Evolutionary conservation across 129 eudicot genomes (phyloP), one percentile per base, ranked within the genome.

Genomic region (Flaveria ramosissima): DNA sequence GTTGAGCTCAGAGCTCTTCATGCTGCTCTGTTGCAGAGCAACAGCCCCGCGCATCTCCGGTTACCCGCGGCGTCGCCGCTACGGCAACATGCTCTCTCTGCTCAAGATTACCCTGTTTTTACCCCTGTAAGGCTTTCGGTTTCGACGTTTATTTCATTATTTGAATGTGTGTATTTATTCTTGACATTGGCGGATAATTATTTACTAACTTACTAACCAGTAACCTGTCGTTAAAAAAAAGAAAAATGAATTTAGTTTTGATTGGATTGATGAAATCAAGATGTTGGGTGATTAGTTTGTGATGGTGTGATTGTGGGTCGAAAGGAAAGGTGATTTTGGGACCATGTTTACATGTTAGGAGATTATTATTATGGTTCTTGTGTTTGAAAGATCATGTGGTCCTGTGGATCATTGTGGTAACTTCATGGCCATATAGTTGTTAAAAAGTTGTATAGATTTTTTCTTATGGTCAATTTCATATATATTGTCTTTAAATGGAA

Each of bases 1-100:
- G 89, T 86, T 59, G 99, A 94, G 87, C 99, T 94, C 30, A 80
- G 99, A 78, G 97, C 96, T 15, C 85, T 94, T 77, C 97, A 94
- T 74, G 96, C 99, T 27, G 90, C 96, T 71, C 80, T 94, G 36
- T 41, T 89, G 41, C 96, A 84, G 79, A 87, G 82, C 15, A 85
- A 70, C 71, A 85, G 90, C 72, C 90, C 96, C n/a, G 81, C 86
- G 12, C 85, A 72, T 69, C 78, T 81, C 68, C 83, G 83, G 50
- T 70, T 77, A 19, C 83, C 88, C 0, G 65, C 89, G 7, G 72
- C 87, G 24, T 93, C 98, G 41, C 89, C 98, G 30, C 53, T 70
- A 53, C 71, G 91, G 2, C 86, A 27, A 2, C 30, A 27, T 27
- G 30, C 30, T 4, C 75, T 89, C 14, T 89, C 99, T 62, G 90